Conservation (phyloP, 768 basidiomycete species). For the Podaxis sp. region DNA sequence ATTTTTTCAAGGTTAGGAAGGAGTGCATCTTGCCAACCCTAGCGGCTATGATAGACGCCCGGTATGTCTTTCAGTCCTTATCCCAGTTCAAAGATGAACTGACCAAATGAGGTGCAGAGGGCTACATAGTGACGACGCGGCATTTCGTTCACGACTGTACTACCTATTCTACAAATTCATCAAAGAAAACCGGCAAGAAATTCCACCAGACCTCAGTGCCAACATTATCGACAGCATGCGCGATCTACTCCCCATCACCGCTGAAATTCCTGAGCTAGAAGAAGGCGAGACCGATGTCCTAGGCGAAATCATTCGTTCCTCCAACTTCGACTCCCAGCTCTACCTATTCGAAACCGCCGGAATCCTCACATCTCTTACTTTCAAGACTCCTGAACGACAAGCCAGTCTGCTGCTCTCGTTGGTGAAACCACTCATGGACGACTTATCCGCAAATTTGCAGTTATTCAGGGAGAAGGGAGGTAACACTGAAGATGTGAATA, state of each 20-base stretch:
- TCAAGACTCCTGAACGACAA: slow-evolving; percentile 65
- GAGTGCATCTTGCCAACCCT: slow-evolving; percentile 86
- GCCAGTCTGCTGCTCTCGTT: slow-evolving; percentile 69
- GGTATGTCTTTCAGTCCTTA: slow-evolving; percentile 49
- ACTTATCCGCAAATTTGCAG: slow-evolving; percentile 59
- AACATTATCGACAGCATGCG: slow-evolving; percentile 71
- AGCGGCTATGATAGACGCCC: slow-evolving; percentile 80
- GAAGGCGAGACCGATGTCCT: slow-evolving; percentile 71
- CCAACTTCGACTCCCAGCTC: slow-evolving; percentile 85
- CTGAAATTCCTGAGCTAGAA: slow-evolving; percentile 77
- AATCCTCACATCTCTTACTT: slow-evolving; percentile 76
- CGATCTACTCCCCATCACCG: slow-evolving; percentile 76
- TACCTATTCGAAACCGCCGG: slow-evolving; percentile 95
- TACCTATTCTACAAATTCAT: slow-evolving; percentile 95
- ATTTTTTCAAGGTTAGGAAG: slow-evolving; percentile 94
- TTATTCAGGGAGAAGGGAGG: slow-evolving; percentile 44
- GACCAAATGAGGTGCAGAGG: slow-evolving; percentile 51
- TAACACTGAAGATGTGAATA: slow-evolving; percentile 62
- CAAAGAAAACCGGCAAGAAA: slow-evolving; percentile 75
- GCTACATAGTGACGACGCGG: slow-evolving; percentile 72
- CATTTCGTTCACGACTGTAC: slow-evolving; percentile 75
- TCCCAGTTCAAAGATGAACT: slow-evolving; percentile 1
- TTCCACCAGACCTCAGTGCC: slow-evolving; percentile 69
- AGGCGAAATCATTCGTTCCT: slow-evolving; percentile 74
- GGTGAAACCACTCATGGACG: slow-evolving; percentile 79